Conservation (phyloP, 2,329 filamentous ascomycete genomes). For the Zymoseptoria pseudotritici region DNA sequence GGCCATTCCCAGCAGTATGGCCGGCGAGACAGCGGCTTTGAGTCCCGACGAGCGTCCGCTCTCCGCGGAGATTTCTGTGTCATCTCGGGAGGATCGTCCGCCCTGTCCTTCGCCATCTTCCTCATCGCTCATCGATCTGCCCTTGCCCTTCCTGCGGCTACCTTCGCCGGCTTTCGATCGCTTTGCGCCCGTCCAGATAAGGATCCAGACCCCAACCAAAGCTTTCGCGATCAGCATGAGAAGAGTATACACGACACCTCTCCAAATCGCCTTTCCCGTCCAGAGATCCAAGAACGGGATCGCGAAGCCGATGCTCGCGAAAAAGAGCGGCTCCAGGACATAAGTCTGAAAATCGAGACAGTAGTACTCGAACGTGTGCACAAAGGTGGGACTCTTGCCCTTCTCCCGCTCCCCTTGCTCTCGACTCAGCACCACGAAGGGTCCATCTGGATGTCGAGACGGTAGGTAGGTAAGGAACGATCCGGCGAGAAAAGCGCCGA, state of each 20-base stretch:
- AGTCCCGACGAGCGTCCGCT: not conserved
- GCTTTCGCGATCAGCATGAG: conserved; percentile 24
- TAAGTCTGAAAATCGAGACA: conserved; percentile 40
- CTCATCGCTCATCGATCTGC: not conserved
- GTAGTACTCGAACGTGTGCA: conserved; percentile 31
- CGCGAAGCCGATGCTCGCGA: conserved; percentile 27
- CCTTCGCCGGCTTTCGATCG: not conserved
- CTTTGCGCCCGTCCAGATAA: conserved; percentile 5
- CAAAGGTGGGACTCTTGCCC: conserved; percentile 25
- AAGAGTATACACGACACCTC: conserved; percentile 23
- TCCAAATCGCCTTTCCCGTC: conserved; percentile 26
- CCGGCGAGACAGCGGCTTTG: conserved; percentile 4
- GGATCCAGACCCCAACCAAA: conserved; percentile 14
- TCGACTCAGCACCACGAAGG: conserved; percentile 22
- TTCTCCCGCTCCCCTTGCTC: conserved; percentile 24
- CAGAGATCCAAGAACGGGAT: conserved; percentile 27
- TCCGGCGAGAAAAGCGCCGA: conserved; percentile 28
- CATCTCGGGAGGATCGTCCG: not conserved
- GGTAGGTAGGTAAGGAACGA: conserved; percentile 25
- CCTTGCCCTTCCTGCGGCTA: not conserved
- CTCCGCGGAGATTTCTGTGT: not conserved
- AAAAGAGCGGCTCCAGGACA: conserved; percentile 26
- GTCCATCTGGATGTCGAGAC: conserved; percentile 17
- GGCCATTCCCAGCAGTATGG: conserved; percentile 20
- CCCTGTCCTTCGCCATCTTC: not conserved